Evolutionary conservation across 2,329 filamentous ascomycete genomes (phyloP).

Genomic region (Fusarium sp.): DNA sequence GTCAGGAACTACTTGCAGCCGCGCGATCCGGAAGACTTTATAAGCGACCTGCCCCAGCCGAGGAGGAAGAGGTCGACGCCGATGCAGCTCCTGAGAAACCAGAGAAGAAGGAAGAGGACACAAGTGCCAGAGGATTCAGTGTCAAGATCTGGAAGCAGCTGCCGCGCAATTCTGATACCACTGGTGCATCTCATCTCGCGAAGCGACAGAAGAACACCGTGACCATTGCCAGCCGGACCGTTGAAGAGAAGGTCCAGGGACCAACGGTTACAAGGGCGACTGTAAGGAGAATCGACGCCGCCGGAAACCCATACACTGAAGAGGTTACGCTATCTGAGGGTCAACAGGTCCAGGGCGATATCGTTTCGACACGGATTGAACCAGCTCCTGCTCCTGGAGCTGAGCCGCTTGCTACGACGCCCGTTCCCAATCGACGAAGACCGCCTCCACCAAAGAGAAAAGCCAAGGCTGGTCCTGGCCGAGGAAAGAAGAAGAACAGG

Average conservation of each 20-base stretch:
- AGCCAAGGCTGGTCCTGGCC: conserved; percentile 78
- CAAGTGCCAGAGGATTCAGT: conserved; percentile 65
- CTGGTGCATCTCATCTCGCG: conserved; percentile 67
- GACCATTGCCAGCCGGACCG: conserved; percentile 67
- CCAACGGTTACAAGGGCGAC: conserved; percentile 81
- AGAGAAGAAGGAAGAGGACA: conserved; percentile 75
- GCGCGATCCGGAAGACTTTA: conserved; percentile 82
- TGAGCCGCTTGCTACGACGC: conserved; percentile 63
- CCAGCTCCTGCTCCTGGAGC: conserved; percentile 59
- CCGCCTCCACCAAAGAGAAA: conserved; percentile 86
- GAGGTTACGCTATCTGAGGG: conserved; percentile 86
- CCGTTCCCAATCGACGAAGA: conserved; percentile 67
- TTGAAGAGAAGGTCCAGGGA: conserved; percentile 59
- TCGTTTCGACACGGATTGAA: conserved; percentile 73
- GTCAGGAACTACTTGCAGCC: conserved; percentile 84
- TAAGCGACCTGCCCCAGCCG: conserved; percentile 74
- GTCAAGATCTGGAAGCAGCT: conserved; percentile 73
- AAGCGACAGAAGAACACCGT: conserved; percentile 72
- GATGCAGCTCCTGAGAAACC: conserved; percentile 64
- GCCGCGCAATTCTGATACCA: conserved; percentile 68
- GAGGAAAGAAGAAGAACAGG: conserved; percentile 84
- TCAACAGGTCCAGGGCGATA: conserved; percentile 83
- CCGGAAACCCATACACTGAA: conserved; percentile 85
- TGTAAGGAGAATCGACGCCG: conserved; percentile 81
- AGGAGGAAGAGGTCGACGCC: conserved; percentile 70